phyloP scores from a whole-genome alignment of 768 basidiomycete genomes.

The Suillus alpinus region DNA sequence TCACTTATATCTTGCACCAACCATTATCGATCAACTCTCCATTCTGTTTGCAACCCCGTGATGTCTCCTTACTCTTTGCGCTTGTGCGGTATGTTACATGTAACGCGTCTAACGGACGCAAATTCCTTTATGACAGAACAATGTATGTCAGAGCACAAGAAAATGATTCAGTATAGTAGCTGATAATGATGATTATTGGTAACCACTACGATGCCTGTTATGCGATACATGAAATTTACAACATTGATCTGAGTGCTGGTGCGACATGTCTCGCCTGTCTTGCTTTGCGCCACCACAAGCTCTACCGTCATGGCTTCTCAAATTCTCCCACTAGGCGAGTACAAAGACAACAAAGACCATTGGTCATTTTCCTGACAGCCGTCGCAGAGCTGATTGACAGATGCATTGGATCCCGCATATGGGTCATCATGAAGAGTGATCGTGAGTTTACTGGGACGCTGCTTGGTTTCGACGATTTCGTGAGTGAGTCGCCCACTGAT shows the following conservation, averaged over 20 bases:
- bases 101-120: constrained; percentile 36
- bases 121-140: constrained; percentile 15
- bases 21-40: neutral
- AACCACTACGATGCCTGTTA: neutral
- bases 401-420: constrained; percentile 95
- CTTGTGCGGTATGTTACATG: constrained; percentile 11
- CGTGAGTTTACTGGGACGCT: constrained; percentile 95
- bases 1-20: neutral
- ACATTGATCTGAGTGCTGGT: neutral
- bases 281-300: constrained; percentile 2
- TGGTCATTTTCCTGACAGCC: neutral
- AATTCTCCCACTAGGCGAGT: constrained; percentile 84
- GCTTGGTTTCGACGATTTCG: constrained; percentile 97
- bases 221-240: constrained; percentile 6
- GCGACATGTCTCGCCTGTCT: constrained; percentile 1
- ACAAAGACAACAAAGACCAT: constrained; percentile 1
- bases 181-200: constrained; percentile 15
- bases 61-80: constrained; percentile 17
- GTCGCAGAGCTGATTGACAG: constrained; percentile 87
- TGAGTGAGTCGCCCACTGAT: constrained; percentile 70
- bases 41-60: constrained; percentile 10
- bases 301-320: constrained; percentile 79
- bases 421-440: constrained; percentile 98
- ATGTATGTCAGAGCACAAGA: constrained; percentile 17
- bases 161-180: constrained; percentile 18